Percentiles rank a stretch among this genome's conserved stretches.
Conservation (phyloP, 164 flowering plant species). For the Stephania cephalantha region DNA sequence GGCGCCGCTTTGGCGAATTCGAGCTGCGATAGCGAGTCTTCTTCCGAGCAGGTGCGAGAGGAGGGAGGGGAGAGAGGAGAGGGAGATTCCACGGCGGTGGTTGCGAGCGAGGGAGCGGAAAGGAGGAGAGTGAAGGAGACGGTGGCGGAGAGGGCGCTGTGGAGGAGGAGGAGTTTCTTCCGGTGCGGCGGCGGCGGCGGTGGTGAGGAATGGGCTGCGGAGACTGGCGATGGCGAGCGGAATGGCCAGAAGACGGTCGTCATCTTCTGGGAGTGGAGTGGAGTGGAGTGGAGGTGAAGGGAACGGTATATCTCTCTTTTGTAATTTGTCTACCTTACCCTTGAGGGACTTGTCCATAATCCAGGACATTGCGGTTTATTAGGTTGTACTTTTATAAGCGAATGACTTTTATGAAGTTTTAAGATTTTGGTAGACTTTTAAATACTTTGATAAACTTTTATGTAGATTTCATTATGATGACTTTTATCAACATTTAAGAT, state of each 20-base stretch:
- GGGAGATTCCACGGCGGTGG: slow-evolving; percentile 2
- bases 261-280: not conserved
- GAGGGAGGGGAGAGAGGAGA: slow-evolving; percentile 14
- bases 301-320: no score
- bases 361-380: no score
- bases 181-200: slow-evolving; percentile 12
- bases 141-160: slow-evolving; percentile 31
- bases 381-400: no score
- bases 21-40: slow-evolving; percentile 12
- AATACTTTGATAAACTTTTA: no score
- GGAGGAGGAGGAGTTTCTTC: slow-evolving; percentile 15
- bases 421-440: no score
- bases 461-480: no score
- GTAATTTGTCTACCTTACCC: no score
- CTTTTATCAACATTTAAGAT: no score
- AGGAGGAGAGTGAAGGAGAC: slow-evolving; percentile 42
- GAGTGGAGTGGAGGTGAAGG: no score
- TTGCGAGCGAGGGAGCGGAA: slow-evolving; percentile 22
- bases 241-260: not conserved
- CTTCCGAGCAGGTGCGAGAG: slow-evolving; percentile 29
- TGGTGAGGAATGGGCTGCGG: no score
- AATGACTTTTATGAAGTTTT: no score
- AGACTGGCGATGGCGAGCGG: not conserved
- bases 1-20: slow-evolving; percentile 14
- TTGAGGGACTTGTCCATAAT: no score